Evolutionary conservation across 2,329 filamentous ascomycete species (phyloP), one percentile per base, ranked within the genome.

Genomic region (Aspergillus arachidicola): DNA sequence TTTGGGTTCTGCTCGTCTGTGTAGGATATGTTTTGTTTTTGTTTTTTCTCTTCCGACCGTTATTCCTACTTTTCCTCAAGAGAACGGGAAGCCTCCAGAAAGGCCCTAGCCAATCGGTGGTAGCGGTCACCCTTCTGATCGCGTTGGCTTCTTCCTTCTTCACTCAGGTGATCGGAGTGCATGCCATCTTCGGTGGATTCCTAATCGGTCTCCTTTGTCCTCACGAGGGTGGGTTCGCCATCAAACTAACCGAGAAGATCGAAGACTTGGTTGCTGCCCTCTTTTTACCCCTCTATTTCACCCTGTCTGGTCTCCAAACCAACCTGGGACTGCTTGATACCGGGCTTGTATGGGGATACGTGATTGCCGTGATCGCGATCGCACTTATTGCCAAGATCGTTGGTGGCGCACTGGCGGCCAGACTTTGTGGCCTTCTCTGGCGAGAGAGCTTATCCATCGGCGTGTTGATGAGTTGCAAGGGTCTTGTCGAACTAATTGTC

Each of bases 381-480:
- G 94, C 94, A 1, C 96, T 97, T 72, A 80, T 88, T 26, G 92
- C 90, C 56, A 98, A 98, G 77, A 91, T 98, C 58, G 82, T 89
- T 14, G 94, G 94, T 48, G 93, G 92, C 21, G 89, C 92, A 0
- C 63, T 96, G 1, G 93, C 94, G 9, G 93, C 94, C 0, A 86
- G 88, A 41, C 73, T 87, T 3, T 92, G 88, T 70, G 93, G 91
- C 30, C 82, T 97, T 57, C 85, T 96, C 1, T 98, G 94, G 94
- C 87, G 94, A 63, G 94, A 98, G 76, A 94, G 91, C 62, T 86
- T 96, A 36, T 88, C 92, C 1, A 95, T 98, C 68, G 94, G 94
- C 16, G 88, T 90, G 19, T 80, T 97, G 71, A 98, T 98, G 94
- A 96, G 92, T 79, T 98, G 94, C 78, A 98, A 98, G 78, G 94